Percentiles rank a stretch among this genome's conserved stretches.
These are phyloP conservation scores for Rhododendron kiyosumense DNA, from an alignment of 148 eudicot genomes.

Conservation along the genomic window DNA sequence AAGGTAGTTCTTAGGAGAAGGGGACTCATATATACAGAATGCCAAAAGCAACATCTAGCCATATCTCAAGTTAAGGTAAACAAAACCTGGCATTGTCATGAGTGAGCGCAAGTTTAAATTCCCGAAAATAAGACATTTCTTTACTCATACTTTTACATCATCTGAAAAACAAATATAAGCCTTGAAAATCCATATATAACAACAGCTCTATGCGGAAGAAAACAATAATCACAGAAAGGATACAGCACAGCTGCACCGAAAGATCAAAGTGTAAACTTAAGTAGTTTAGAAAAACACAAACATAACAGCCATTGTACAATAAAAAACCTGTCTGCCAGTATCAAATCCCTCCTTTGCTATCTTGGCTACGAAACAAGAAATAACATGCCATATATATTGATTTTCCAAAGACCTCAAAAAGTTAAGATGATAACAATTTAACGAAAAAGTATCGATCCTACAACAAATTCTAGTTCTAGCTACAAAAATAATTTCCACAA, in stretches of 20 bases:
- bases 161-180: not conserved
- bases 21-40: too few species aligned
- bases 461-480: too few species aligned
- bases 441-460: constrained; percentile 5
- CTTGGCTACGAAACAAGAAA: constrained; percentile 48
- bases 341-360: constrained; percentile 76
- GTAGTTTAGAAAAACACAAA: constrained; percentile 1
- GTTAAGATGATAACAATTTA: not conserved
- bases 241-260: constrained; percentile 70
- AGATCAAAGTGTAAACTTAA: constrained; percentile 11
- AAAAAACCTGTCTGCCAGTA: constrained; percentile 53
- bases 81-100: not conserved
- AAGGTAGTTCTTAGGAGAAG: too few species aligned
- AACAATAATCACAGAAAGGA: constrained; percentile 25
- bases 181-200: too few species aligned
- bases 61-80: constrained; percentile 35
- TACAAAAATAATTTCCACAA: too few species aligned
- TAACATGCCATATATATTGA: not conserved
- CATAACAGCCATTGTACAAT: not conserved
- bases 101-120: not conserved
- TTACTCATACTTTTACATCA: not conserved
- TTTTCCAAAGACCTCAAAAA: not conserved
- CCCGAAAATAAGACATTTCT: not conserved
- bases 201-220: too few species aligned
- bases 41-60: constrained; percentile 82